phyloP scores from a whole-genome alignment of 2,329 filamentous ascomycete species.

The Aureobasidium leucospermi region DNA sequence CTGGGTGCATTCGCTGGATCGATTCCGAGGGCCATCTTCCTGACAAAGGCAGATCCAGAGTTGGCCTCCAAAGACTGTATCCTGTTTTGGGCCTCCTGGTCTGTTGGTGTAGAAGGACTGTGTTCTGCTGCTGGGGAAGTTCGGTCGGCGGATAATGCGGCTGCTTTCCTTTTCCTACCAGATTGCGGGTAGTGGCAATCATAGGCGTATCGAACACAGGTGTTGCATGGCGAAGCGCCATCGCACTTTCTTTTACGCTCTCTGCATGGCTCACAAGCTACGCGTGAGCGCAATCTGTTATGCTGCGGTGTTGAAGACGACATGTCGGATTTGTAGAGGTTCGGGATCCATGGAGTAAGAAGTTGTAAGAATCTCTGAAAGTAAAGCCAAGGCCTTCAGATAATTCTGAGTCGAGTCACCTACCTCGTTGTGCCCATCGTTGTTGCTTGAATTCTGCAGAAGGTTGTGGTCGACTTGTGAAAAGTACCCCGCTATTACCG shows the following conservation, averaged over 20 bases:
- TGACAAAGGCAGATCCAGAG: constrained; percentile 50
- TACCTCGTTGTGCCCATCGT: not conserved
- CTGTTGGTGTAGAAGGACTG: constrained; percentile 1
- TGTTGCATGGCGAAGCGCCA: constrained; percentile 45
- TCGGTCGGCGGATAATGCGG: constrained; percentile 16
- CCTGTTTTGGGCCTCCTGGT: constrained; percentile 6
- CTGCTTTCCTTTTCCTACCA: constrained; percentile 26
- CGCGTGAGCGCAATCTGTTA: constrained; percentile 3
- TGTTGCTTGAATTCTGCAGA: not conserved
- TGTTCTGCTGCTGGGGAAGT: constrained; percentile 1
- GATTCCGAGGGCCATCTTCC: constrained; percentile 45
- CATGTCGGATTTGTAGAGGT: not conserved
- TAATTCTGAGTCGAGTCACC: not conserved
- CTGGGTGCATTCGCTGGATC: constrained; percentile 48
- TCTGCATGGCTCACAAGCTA: constrained; percentile 41
- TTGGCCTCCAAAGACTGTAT: constrained; percentile 48
- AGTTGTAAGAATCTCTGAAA: not conserved
- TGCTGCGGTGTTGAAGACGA: not conserved
- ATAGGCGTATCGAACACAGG: constrained; percentile 48
- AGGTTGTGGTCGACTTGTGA: not conserved
- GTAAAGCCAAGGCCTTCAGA: not conserved
- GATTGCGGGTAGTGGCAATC: constrained; percentile 42
- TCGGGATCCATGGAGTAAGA: too few species aligned
- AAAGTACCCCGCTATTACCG: not conserved
- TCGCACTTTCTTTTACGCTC: constrained; percentile 52